Percentiles rank a stretch among this genome's conserved stretches.
Evolutionary conservation across 257 asterid species (phyloP).

Genomic region (Catharanthus roseus): DNA sequence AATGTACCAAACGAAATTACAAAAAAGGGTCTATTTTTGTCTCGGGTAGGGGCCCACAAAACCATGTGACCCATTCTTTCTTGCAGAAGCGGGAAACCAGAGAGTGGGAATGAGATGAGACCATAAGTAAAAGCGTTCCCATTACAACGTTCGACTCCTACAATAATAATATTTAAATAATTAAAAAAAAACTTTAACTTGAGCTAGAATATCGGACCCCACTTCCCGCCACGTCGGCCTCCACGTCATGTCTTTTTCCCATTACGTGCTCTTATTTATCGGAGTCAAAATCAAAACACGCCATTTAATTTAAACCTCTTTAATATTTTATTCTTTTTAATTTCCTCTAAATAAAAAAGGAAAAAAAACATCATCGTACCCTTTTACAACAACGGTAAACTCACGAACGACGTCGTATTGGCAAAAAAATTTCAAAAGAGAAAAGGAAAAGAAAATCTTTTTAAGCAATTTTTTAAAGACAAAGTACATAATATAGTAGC

Average conservation of each 20-base stretch:
- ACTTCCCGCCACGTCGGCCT: constrained; percentile 25
- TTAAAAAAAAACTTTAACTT: not conserved
- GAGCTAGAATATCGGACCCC: constrained; percentile 9
- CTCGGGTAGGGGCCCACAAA: not conserved
- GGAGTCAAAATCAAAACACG: not conserved
- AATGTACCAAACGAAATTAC: not conserved
- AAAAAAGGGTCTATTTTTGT: not conserved
- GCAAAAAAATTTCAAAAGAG: not conserved
- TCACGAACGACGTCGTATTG: constrained; percentile 10
- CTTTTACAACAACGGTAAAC: not conserved
- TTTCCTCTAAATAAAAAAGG: not conserved
- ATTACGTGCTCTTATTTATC: constrained; percentile 18
- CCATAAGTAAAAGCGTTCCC: constrained; percentile 19
- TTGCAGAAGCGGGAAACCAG: constrained; percentile 7
- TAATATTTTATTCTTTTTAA: not conserved
- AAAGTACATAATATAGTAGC: not conserved
- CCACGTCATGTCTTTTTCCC: not conserved
- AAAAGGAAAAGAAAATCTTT: not conserved
- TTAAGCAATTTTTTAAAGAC: not conserved
- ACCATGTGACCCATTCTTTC: constrained; percentile 19
- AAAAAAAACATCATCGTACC: not conserved
- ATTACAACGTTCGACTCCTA: constrained; percentile 41
- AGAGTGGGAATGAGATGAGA: not conserved
- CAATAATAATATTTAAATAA: not conserved
- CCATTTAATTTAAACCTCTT: not conserved